Percentiles rank a stretch among this genome's conserved stretches.
These are phyloP conservation scores for Microthyrium microscopicum DNA, from an alignment of 2,329 filamentous ascomycete species.

Conservation along the genomic window DNA sequence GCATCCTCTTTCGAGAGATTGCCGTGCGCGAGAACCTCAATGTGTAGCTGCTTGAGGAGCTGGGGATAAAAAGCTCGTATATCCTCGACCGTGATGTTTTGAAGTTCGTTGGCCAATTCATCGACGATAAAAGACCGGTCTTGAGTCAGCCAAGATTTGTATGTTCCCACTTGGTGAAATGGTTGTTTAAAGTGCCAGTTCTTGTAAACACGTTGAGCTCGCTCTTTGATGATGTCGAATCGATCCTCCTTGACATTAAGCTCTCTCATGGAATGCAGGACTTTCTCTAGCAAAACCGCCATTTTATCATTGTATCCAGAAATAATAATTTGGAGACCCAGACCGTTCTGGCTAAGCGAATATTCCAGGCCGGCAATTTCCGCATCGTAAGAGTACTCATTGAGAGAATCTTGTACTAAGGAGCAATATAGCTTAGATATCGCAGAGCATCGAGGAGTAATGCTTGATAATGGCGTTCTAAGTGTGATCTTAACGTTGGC, in stretches of 20 bases:
- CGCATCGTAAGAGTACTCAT: constrained; percentile 90
- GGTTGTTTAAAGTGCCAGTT: constrained; percentile 83
- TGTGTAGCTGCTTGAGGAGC: constrained; percentile 65
- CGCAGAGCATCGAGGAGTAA: constrained; percentile 61
- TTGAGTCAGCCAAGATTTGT: constrained; percentile 60
- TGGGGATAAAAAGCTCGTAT: constrained; percentile 65
- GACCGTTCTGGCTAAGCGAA: constrained; percentile 52
- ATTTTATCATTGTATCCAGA: constrained; percentile 96
- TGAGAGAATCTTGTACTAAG: constrained; percentile 72
- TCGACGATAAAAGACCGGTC: constrained; percentile 67
- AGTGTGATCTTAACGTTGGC: constrained; percentile 72
- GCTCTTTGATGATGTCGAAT: constrained; percentile 83
- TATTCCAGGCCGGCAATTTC: constrained; percentile 84
- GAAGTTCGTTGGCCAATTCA: constrained; percentile 61
- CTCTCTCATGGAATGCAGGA: constrained; percentile 68
- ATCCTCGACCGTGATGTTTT: constrained; percentile 55
- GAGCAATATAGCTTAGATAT: constrained; percentile 70
- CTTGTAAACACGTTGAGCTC: constrained; percentile 55
- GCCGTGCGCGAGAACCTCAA: constrained; percentile 78
- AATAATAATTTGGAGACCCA: constrained; percentile 62
- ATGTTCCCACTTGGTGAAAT: constrained; percentile 75
- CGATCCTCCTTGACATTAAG: constrained; percentile 71
- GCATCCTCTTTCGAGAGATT: constrained; percentile 93
- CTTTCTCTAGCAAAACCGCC: constrained; percentile 74
- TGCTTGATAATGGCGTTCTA: constrained; percentile 60